Conservation (phyloP, 768 basidiomycete species). For the Lentinula sp. region DNA sequence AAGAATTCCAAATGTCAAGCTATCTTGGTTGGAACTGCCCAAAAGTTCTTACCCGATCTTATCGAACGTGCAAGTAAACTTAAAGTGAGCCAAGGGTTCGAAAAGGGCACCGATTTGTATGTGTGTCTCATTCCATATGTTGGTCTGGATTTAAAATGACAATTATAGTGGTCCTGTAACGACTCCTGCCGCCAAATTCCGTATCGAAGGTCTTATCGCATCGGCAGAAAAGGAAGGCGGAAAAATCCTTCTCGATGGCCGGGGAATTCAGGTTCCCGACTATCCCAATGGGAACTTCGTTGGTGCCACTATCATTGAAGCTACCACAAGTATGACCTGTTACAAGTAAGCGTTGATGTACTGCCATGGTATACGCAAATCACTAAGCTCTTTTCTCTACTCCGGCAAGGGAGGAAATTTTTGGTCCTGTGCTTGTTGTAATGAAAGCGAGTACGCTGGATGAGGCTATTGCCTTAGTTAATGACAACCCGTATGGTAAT, state of each 20-base stretch:
- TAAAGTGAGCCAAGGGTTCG: conserved; percentile 88
- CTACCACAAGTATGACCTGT: conserved; percentile 74
- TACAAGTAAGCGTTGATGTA: conserved; percentile 57
- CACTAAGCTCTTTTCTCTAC: conserved; percentile 2
- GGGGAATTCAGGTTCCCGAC: conserved; percentile 55
- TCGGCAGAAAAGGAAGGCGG: conserved; percentile 80
- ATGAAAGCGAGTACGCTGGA: conserved; percentile 79
- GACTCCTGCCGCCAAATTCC: conserved; percentile 74
- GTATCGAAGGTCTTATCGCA: conserved; percentile 69
- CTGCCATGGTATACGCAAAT: neutral
- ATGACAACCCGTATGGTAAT: conserved; percentile 87
- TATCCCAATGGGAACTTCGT: conserved; percentile 93
- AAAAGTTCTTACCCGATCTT: conserved; percentile 81
- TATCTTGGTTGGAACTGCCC: conserved; percentile 76
- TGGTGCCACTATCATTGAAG: conserved; percentile 88
- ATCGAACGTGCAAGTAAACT: conserved; percentile 76
- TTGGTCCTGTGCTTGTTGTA: conserved; percentile 84
- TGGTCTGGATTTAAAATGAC: neutral
- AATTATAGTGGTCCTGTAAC: conserved; percentile 64
- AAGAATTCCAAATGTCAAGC: conserved; percentile 26
- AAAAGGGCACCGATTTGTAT: conserved; percentile 76
- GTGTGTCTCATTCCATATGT: neutral
- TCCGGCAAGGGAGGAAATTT: conserved; percentile 77
- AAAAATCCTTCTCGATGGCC: conserved; percentile 81
- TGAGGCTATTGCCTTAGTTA: conserved; percentile 85